Evolutionary conservation across 306 rosid genomes (phyloP).

Genomic region (Albizia julibrissin): DNA sequence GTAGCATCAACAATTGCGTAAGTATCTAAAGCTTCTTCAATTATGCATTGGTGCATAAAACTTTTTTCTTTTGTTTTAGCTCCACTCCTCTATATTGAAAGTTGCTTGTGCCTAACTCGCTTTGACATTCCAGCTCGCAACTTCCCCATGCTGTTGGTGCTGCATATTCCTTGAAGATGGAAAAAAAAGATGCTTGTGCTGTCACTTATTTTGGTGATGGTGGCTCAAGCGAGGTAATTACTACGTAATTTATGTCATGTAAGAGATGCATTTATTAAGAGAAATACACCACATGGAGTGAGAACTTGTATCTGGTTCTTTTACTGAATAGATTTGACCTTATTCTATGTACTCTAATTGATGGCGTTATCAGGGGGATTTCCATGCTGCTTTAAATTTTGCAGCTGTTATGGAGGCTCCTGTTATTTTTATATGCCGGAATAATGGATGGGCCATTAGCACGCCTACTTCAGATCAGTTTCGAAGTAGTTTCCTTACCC

Average conservation of each 20-base stretch:
- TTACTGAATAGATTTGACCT: not conserved
- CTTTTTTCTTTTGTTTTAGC: not conserved
- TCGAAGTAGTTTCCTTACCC: constrained; percentile 58
- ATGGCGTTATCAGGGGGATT: constrained; percentile 73
- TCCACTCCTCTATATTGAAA: not conserved
- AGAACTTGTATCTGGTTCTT: constrained; percentile 19
- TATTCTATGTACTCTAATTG: constrained; percentile 23
- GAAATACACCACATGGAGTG: not conserved
- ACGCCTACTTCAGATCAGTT: constrained; percentile 94
- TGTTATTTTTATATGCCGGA: constrained; percentile 87
- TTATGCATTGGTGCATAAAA: not conserved
- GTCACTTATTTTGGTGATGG: constrained; percentile 92
- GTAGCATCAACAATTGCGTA: constrained; percentile 64
- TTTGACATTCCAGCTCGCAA: constrained; percentile 61
- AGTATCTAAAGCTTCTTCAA: constrained; percentile 25
- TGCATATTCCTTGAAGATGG: constrained; percentile 95
- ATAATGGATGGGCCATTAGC: constrained; percentile 99
- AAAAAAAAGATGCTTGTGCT: constrained; percentile 75
- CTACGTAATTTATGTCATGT: constrained; percentile 2
- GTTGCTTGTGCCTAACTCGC: constrained; percentile 9
- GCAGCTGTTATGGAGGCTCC: constrained; percentile 94
- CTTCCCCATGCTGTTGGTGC: constrained; percentile 96
- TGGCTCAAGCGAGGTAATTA: constrained; percentile 92
- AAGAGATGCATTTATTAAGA: constrained; percentile 1
- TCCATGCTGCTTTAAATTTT: constrained; percentile 91